phyloP scores from a whole-genome alignment of 345 rosid genomes.

The Salix dunnii region DNA sequence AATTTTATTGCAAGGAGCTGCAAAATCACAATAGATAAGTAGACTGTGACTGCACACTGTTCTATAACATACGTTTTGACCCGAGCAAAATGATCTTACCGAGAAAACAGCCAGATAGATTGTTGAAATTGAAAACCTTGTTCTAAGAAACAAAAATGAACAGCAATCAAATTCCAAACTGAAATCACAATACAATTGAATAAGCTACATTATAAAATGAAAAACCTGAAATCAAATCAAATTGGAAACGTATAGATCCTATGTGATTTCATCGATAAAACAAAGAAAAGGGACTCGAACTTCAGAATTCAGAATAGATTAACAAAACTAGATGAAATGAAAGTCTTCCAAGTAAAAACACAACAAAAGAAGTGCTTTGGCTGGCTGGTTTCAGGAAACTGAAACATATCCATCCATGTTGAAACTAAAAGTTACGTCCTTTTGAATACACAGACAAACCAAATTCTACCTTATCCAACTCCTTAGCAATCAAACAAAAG shows the following conservation, averaged over 20 bases:
- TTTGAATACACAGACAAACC: not conserved
- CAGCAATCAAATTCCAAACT: not conserved
- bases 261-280: not conserved
- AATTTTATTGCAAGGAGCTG: slow-evolving; percentile 15
- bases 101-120: not conserved
- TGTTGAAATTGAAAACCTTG: not conserved
- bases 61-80: not conserved
- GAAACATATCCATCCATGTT: not conserved
- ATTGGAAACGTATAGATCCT: slow-evolving; percentile 4
- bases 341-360: not conserved
- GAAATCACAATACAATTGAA: not conserved
- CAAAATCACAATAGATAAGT: slow-evolving; percentile 14
- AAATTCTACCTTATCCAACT: not conserved
- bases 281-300: not conserved
- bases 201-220: not conserved
- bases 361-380: not conserved
- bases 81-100: not conserved
- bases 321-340: not conserved
- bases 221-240: not conserved
- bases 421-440: not conserved
- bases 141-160: not conserved
- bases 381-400: not conserved
- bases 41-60: not conserved
- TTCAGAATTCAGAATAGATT: not conserved
- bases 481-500: not conserved